Conservation (phyloP, 176 grass and related monocot genomes). For the Chloris gayana region DNA sequence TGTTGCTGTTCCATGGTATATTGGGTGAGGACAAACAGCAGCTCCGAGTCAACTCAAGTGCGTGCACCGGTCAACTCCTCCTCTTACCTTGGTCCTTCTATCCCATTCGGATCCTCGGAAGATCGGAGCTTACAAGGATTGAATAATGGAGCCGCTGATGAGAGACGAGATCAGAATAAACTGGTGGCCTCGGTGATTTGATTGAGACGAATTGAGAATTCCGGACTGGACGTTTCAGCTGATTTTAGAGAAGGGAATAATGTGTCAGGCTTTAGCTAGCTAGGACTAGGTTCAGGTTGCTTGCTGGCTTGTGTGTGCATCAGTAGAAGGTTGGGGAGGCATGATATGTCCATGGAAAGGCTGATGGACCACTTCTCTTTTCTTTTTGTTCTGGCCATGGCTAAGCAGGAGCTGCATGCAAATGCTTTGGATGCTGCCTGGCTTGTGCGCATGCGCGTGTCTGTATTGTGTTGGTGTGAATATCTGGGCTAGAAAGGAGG, state of each 20-base stretch:
- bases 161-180: not conserved
- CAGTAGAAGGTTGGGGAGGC: not conserved
- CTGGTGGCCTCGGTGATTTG: not conserved
- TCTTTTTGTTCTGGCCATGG: constrained; percentile 45
- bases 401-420: constrained; percentile 20
- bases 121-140: not conserved
- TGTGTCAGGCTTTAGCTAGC: not conserved
- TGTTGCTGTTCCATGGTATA: not conserved
- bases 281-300: too few species aligned
- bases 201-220: not conserved
- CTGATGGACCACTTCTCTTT: constrained; percentile 40
- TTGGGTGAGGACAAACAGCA: not conserved
- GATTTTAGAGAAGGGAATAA: not conserved
- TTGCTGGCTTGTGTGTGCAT: not conserved
- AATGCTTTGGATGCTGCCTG: not conserved
- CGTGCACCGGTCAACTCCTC: not conserved
- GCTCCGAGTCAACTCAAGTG: not conserved
- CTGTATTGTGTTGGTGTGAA: constrained; percentile 21
- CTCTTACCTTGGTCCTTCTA: not conserved
- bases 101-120: not conserved
- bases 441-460: constrained; percentile 26
- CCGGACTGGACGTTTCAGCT: not conserved
- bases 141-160: not conserved
- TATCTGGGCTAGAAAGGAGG: not conserved
- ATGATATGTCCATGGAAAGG: constrained; percentile 25